Conservation (phyloP, 768 basidiomycete species). For the Suillus clintonianus region DNA sequence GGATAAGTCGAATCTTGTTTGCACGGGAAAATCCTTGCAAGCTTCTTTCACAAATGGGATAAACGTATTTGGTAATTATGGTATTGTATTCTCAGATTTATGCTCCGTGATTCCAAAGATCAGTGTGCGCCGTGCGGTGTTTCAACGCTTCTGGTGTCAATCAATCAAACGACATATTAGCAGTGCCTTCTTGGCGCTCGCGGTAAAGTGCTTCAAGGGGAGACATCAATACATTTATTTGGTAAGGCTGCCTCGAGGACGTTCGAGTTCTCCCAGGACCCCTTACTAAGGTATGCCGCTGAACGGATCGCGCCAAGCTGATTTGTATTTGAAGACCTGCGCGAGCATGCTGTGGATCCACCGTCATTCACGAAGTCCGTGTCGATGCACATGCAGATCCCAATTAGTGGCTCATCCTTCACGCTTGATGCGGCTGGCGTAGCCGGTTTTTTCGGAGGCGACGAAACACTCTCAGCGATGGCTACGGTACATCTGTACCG, state of each 20-base stretch:
- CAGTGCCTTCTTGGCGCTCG: background rate
- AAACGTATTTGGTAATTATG: background rate
- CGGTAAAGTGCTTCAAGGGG: too few relatives aligned
- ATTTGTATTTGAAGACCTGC: background rate
- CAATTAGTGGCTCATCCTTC: slow-evolving; percentile 13
- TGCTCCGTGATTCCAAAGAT: background rate
- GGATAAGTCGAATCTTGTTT: too few relatives aligned
- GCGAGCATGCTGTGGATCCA: background rate
- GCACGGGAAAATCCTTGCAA: background rate
- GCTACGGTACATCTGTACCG: slow-evolving; percentile 33
- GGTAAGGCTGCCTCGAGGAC: background rate
- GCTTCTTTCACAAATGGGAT: background rate
- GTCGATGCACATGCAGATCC: background rate
- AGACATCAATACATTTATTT: background rate
- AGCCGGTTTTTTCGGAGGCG: slow-evolving; percentile 39
- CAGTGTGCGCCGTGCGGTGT: background rate
- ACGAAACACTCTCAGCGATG: slow-evolving; percentile 40
- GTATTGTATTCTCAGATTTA: background rate
- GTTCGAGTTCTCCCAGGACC: background rate
- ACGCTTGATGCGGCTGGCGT: slow-evolving; percentile 32
- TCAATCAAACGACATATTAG: background rate
- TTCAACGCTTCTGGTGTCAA: background rate
- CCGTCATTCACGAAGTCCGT: background rate
- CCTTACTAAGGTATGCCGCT: background rate
- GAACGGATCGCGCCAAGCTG: too few relatives aligned